phyloP scores from a whole-genome alignment of 2,329 filamentous ascomycete species.

The Magnaporthiopsis incrustans region DNA sequence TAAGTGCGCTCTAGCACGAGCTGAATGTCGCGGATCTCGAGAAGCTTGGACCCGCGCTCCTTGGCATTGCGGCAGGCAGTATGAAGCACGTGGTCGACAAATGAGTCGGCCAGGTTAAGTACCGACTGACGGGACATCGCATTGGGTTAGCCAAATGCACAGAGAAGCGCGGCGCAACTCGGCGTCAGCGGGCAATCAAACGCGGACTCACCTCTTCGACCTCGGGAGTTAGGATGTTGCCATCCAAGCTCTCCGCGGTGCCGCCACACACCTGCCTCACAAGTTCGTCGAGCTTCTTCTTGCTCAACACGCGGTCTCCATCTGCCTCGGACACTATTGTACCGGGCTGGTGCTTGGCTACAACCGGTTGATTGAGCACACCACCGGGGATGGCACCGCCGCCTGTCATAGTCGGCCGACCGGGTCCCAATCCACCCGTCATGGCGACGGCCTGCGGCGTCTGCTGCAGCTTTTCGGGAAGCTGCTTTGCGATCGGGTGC shows the following conservation, averaged over 20 bases:
- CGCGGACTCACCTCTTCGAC: constrained; percentile 74
- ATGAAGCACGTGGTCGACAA: constrained; percentile 85
- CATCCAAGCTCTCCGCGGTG: constrained; percentile 61
- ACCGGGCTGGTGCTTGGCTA: constrained; percentile 60
- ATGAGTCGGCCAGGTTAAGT: constrained; percentile 83
- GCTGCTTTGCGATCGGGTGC: constrained; percentile 74
- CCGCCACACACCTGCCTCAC: constrained; percentile 89
- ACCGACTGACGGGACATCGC: constrained; percentile 54
- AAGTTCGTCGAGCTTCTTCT: constrained; percentile 94
- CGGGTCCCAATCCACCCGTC: constrained; percentile 48
- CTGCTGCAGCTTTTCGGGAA: constrained; percentile 59
- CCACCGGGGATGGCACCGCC: constrained; percentile 71
- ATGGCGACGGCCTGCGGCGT: constrained; percentile 68
- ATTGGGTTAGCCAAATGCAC: background rate
- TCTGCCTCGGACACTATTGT: constrained; percentile 84
- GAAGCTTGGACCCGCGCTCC: constrained; percentile 78
- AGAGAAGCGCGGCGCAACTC: background rate
- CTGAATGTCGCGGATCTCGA: constrained; percentile 83
- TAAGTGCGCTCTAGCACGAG: constrained; percentile 76
- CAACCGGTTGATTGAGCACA: constrained; percentile 78
- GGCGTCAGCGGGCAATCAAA: constrained; percentile 8
- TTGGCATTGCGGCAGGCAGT: constrained; percentile 87
- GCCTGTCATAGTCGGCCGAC: constrained; percentile 76
- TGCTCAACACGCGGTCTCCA: constrained; percentile 87
- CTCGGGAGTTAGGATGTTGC: constrained; percentile 76